Evolutionary conservation across 345 rosid genomes (phyloP).

Genomic region (Aurinia saxatilis): DNA sequence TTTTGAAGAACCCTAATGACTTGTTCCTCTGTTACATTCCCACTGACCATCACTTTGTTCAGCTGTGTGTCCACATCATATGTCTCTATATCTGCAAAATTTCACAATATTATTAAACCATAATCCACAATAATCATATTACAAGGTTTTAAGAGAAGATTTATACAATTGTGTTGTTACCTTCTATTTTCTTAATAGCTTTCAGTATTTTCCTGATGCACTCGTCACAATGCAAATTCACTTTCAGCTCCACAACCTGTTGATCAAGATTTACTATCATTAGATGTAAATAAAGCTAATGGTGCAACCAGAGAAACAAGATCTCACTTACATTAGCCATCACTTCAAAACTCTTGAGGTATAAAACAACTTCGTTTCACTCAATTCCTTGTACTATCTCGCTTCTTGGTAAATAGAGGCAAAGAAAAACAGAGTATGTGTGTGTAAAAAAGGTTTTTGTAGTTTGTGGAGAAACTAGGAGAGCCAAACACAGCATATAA

Average conservation of each 20-base stretch:
- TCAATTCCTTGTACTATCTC: not conserved
- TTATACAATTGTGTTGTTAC: constrained; percentile 17
- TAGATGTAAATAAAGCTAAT: not conserved
- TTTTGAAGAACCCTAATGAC: constrained; percentile 71
- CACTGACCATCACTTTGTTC: constrained; percentile 76
- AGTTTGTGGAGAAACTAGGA: constrained; percentile 6
- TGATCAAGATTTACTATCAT: not conserved
- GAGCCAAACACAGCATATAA: not conserved
- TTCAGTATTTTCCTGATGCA: constrained; percentile 78
- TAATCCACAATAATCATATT: not conserved
- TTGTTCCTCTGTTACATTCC: constrained; percentile 63
- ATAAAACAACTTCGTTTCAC: not conserved
- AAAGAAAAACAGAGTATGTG: not conserved
- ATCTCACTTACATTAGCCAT: constrained; percentile 22
- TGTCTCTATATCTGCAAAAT: constrained; percentile 56
- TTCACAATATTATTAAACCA: not conserved
- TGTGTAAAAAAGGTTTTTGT: not conserved
- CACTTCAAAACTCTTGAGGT: not conserved
- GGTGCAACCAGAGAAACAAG: not conserved
- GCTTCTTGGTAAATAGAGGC: not conserved
- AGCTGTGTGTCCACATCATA: constrained; percentile 70
- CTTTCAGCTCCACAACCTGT: constrained; percentile 76
- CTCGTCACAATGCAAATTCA: constrained; percentile 70
- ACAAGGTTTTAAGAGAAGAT: not conserved
- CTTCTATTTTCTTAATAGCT: constrained; percentile 78